Conservation (phyloP, 768 basidiomycete species). For the Podaxis pistillaris region DNA sequence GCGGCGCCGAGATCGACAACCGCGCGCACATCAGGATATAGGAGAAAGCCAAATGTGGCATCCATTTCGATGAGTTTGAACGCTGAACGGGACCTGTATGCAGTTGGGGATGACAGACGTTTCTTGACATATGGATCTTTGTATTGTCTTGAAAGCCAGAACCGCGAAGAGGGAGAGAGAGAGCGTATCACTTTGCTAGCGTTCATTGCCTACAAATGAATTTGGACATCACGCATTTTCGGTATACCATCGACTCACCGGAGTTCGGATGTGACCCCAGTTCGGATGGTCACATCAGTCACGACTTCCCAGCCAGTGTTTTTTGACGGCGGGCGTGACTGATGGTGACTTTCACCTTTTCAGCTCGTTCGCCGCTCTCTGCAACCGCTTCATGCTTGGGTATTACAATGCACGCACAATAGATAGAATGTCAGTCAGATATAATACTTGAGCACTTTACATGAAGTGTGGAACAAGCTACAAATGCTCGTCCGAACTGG, state of each 20-base stretch:
- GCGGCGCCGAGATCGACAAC: conserved; percentile 91
- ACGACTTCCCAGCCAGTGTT: too few species aligned
- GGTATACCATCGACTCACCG: background rate
- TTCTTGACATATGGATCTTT: conserved; percentile 70
- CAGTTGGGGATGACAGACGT: conserved; percentile 27
- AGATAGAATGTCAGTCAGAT: too few species aligned
- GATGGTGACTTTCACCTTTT: too few species aligned
- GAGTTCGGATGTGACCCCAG: too few species aligned
- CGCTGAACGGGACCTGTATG: conserved; percentile 83
- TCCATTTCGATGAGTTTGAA: conserved; percentile 90
- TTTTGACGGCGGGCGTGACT: too few species aligned
- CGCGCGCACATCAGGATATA: conserved; percentile 47
- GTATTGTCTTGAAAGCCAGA: conserved; percentile 70
- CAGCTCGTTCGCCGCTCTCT: too few species aligned
- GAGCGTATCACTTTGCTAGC: background rate
- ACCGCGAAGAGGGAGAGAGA: conserved; percentile 11
- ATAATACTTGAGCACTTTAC: too few species aligned
- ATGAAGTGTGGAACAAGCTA: too few species aligned
- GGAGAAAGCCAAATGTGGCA: conserved; percentile 52
- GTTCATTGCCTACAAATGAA: background rate
- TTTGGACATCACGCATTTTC: background rate
- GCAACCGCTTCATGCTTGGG: too few species aligned
- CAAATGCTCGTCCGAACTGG: too few species aligned
- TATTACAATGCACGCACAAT: too few species aligned
- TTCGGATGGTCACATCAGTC: too few species aligned